Percentiles rank a stretch among this genome's conserved stretches.
Evolutionary conservation across 495 filamentous ascomycete species (phyloP).

Genomic region (Aspergillus steynii): DNA sequence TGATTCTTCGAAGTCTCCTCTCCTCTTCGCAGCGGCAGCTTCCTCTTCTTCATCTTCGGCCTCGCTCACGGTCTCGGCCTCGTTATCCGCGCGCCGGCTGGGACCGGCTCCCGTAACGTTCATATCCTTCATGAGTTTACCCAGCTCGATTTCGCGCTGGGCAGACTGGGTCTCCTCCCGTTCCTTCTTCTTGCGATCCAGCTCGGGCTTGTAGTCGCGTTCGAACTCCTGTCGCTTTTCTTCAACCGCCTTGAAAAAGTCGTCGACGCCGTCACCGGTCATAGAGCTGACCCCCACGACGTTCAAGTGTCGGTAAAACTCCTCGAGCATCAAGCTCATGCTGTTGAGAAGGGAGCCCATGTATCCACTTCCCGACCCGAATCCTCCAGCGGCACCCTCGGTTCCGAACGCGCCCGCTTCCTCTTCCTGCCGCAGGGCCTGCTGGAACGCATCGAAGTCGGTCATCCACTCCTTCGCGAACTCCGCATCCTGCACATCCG

Average conservation of each 20-base stretch:
- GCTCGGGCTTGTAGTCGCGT: slow-evolving; percentile 87
- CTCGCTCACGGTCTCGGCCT: slow-evolving; percentile 53
- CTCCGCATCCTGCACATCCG: slow-evolving; percentile 83
- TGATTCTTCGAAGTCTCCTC: slow-evolving; percentile 29
- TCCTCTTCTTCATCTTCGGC: slow-evolving; percentile 48
- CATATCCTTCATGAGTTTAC: slow-evolving; percentile 95
- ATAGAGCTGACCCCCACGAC: slow-evolving; percentile 92
- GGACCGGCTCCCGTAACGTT: slow-evolving; percentile 58
- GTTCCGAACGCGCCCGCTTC: slow-evolving; percentile 72
- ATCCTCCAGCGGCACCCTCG: slow-evolving; percentile 61
- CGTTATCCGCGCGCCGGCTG: slow-evolving; percentile 28
- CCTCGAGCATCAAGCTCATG: slow-evolving; percentile 96
- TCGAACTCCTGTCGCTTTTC: slow-evolving; percentile 89
- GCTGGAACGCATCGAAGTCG: slow-evolving; percentile 94
- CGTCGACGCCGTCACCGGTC: slow-evolving; percentile 86
- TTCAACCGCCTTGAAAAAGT: slow-evolving; percentile 87
- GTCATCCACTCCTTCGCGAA: slow-evolving; percentile 99
- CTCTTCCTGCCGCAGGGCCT: slow-evolving; percentile 77
- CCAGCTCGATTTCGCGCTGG: slow-evolving; percentile 74
- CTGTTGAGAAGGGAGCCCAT: slow-evolving; percentile 96
- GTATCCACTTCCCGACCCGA: slow-evolving; percentile 81
- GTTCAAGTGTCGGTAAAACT: slow-evolving; percentile 92
- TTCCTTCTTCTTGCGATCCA: slow-evolving; percentile 75
- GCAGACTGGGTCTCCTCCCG: slow-evolving; percentile 71
- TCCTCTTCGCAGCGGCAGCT: slow-evolving; percentile 12